These are phyloP conservation scores for Salmacisia buchloeana DNA, from an alignment of 1,284 basidiomycete genomes.

Conservation along the genomic window DNA sequence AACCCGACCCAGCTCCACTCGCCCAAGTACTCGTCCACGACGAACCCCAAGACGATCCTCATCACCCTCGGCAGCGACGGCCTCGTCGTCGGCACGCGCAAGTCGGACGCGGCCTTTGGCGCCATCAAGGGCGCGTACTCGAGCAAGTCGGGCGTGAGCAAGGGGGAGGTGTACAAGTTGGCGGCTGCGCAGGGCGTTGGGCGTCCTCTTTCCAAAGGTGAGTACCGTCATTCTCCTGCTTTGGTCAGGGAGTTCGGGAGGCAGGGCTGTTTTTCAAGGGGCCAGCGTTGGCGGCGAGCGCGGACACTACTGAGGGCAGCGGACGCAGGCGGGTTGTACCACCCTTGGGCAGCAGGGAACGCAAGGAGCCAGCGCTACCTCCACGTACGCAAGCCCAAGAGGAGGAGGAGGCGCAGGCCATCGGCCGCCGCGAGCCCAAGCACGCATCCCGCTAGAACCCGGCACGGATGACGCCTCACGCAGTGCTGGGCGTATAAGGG, in stretches of 20 bases:
- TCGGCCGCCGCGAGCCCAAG: background rate
- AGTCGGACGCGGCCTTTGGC: conserved; percentile 34
- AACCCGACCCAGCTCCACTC: conserved; percentile 47
- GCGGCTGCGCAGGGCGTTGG: too few relatives aligned
- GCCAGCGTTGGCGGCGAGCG: too few relatives aligned
- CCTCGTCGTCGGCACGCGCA: conserved; percentile 42
- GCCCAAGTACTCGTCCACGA: conserved; percentile 46
- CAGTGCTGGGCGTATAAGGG: conserved; percentile 49
- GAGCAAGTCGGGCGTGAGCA: too few relatives aligned
- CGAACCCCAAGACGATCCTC: conserved; percentile 47
- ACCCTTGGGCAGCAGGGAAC: too few relatives aligned
- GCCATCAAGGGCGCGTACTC: conserved; percentile 29
- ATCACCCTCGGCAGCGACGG: conserved; percentile 34
- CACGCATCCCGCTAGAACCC: conserved; percentile 49
- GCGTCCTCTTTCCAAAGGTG: too few relatives aligned
- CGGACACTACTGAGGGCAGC: too few relatives aligned
- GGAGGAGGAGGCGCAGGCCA: background rate
- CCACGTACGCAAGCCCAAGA: background rate
- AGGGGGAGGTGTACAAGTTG: too few relatives aligned
- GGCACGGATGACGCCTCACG: conserved; percentile 28
- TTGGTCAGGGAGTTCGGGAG: too few relatives aligned
- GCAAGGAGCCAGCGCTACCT: too few relatives aligned
- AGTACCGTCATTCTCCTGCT: too few relatives aligned
- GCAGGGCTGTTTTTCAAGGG: too few relatives aligned
- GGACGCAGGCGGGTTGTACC: too few relatives aligned